These are phyloP conservation scores for Arachis hypogaea DNA, from an alignment of 306 rosid genomes.

Conservation along the genomic window DNA sequence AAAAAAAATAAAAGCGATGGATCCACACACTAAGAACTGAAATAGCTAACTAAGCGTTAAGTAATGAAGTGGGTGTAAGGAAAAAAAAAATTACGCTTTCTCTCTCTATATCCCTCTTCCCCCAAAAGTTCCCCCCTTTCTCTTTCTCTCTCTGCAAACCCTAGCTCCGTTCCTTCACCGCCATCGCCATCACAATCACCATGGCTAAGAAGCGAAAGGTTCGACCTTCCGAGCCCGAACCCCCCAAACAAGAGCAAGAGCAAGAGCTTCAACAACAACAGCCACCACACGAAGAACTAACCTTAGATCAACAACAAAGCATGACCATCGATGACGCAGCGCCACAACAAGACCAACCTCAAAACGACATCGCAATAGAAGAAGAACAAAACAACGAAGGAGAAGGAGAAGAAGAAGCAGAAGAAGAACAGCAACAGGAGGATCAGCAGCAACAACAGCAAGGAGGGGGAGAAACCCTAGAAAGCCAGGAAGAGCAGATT, in stretches of 20 bases:
- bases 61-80: no score
- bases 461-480: conserved; percentile 29
- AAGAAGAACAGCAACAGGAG: background rate
- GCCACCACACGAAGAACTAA: conserved; percentile 30
- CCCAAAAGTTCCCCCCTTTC: background rate
- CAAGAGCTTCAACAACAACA: conserved; percentile 11
- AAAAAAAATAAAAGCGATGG: no score
- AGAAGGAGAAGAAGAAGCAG: background rate
- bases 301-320: conserved; percentile 27
- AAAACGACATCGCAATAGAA: background rate
- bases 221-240: conserved; percentile 54
- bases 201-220: conserved; percentile 83
- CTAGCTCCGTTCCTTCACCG: conserved; percentile 40
- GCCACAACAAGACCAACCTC: conserved; percentile 11
- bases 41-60: no score
- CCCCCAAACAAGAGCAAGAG: conserved; percentile 42
- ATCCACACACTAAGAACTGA: no score
- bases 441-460: background rate
- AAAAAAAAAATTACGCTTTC: no score
- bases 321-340: conserved; percentile 47
- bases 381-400: conserved; percentile 1
- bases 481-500: conserved; percentile 24
- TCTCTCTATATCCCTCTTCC: background rate
- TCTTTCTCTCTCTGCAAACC: conserved; percentile 39
- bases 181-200: conserved; percentile 41